A percentile compares a stretch with the other conserved stretches of the same genome.
Evolutionary conservation across 176 grass and related monocot species (phyloP).

Genomic region (Avena atlantica): DNA sequence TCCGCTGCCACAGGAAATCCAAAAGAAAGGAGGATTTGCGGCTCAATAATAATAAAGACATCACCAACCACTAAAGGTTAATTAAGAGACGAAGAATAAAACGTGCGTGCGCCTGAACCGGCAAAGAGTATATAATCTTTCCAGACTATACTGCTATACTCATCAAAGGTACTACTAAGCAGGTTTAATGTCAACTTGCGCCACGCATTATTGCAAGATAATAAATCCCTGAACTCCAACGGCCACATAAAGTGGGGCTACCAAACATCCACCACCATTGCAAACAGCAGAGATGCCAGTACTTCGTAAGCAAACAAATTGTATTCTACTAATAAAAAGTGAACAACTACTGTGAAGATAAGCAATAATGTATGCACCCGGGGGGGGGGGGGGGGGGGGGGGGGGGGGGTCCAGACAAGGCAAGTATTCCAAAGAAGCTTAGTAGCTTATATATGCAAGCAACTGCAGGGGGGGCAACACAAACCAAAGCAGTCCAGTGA

Average conservation of each 20-base stretch:
- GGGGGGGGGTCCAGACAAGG: conserved; percentile 2
- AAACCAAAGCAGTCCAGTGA: conserved; percentile 25
- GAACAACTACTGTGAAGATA: conserved; percentile 15
- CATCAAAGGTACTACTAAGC: neutral
- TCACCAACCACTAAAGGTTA: neutral
- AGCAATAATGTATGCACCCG: conserved; percentile 43
- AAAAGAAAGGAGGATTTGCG: neutral
- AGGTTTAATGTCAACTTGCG: neutral
- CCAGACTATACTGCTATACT: neutral
- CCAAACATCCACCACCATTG: neutral
- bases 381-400: neutral
- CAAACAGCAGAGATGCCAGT: neutral
- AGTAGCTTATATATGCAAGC: conserved; percentile 51
- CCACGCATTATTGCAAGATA: conserved; percentile 1
- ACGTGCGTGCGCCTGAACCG: neutral
- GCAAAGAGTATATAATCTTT: neutral
- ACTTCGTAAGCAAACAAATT: neutral
- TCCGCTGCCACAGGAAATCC: neutral
- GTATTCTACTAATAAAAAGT: neutral
- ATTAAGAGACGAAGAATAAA: neutral
- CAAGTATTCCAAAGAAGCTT: conserved; percentile 31
- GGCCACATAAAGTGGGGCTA: conserved; percentile 21
- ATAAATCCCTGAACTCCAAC: conserved; percentile 1
- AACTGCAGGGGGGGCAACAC: conserved; percentile 41
- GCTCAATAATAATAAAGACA: neutral